Percentiles rank a stretch among this genome's conserved stretches.
These are phyloP conservation scores for Plantago rigida DNA, from an alignment of 305 asterid species.

Conservation along the genomic window DNA sequence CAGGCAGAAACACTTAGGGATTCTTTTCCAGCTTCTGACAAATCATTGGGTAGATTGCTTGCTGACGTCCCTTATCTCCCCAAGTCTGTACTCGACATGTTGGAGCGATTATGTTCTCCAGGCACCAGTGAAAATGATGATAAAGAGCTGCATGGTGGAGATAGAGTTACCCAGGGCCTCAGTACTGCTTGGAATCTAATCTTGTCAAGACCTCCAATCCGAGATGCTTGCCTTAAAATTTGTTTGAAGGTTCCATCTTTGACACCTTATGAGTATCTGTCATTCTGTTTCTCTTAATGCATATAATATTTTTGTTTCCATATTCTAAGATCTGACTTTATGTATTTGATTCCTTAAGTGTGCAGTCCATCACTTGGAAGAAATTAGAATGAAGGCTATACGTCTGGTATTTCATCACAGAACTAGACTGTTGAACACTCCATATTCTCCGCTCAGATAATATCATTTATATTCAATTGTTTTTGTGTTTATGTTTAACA, in stretches of 20 bases:
- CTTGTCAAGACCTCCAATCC: conserved; percentile 81
- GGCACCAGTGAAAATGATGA: conserved; percentile 54
- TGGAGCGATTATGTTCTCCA: conserved; percentile 79
- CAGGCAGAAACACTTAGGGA: conserved; percentile 87
- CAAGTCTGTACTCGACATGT: conserved; percentile 56
- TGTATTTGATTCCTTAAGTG: conserved; percentile 41
- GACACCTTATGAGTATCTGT: not conserved
- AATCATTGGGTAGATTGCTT: conserved; percentile 83
- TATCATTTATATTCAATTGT: conserved; percentile 9
- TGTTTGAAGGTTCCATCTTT: conserved; percentile 64
- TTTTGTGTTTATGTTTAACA: conserved; percentile 22
- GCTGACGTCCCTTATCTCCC: conserved; percentile 91
- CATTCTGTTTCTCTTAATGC: not conserved
- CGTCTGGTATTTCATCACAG: conserved; percentile 60
- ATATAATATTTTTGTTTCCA: conserved; percentile 16
- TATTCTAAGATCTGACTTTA: conserved; percentile 25
- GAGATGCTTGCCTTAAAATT: conserved; percentile 75
- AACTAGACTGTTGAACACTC: conserved; percentile 16
- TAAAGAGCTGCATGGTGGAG: conserved; percentile 68
- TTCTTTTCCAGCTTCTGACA: conserved; percentile 94
- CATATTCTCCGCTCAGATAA: conserved; percentile 17
- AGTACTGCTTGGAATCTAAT: conserved; percentile 86
- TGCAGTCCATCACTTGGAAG: conserved; percentile 81
- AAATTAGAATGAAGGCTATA: conserved; percentile 97
- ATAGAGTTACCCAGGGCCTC: conserved; percentile 95